Evolutionary conservation across 768 basidiomycete species (phyloP).

Genomic region (Tulasnella calospora): DNA sequence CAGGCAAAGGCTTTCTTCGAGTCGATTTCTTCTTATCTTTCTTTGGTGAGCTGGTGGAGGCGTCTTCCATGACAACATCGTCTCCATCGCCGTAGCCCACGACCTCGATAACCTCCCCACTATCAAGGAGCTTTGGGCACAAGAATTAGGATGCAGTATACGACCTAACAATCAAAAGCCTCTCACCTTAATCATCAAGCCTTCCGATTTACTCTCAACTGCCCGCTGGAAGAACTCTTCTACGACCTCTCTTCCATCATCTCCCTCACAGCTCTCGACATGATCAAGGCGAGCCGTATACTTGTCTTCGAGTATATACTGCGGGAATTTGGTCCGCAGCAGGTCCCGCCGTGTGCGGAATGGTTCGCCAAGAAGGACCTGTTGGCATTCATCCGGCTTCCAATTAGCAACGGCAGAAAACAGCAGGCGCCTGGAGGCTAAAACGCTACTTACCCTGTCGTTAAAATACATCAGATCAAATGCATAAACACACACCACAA

Average conservation of each 20-base stretch:
- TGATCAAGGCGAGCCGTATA: conserved; percentile 60
- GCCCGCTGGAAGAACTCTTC: conserved; percentile 73
- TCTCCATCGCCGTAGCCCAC: conserved; percentile 25
- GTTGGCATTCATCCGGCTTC: neutral
- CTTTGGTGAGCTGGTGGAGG: conserved; percentile 31
- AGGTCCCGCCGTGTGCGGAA: conserved; percentile 67
- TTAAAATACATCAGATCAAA: conserved; percentile 89
- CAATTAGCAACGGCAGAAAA: neutral
- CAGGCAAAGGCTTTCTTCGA: conserved; percentile 60
- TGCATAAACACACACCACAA: conserved; percentile 75
- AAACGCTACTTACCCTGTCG: conserved; percentile 54
- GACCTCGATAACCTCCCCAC: conserved; percentile 42
- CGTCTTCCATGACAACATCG: neutral
- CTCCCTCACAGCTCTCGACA: conserved; percentile 66
- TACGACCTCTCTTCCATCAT: conserved; percentile 55
- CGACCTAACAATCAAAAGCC: conserved; percentile 25
- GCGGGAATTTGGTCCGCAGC: conserved; percentile 59
- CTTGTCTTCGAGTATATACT: conserved; percentile 44
- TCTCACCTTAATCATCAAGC: conserved; percentile 84
- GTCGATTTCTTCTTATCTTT: conserved; percentile 34
- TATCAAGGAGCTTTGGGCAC: conserved; percentile 57
- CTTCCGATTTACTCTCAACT: conserved; percentile 75
- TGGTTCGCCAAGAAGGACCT: conserved; percentile 64
- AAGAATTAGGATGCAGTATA: conserved; percentile 26
- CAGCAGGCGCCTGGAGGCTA: neutral